Evolutionary conservation across 1,284 basidiomycete species (phyloP).

Genomic region (Sutorius eximius): DNA sequence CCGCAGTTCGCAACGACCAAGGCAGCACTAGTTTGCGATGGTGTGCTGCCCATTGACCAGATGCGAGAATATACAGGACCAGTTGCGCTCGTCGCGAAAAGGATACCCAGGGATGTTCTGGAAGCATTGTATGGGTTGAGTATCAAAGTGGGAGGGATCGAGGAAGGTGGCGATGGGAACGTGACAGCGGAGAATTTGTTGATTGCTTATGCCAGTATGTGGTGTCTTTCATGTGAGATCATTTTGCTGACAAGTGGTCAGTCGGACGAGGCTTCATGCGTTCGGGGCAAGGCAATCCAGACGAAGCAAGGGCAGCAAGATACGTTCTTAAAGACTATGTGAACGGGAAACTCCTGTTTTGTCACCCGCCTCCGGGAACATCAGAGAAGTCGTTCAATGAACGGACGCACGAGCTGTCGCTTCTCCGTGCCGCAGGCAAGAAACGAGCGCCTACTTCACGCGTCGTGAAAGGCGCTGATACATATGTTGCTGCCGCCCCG

Average conservation of each 20-base stretch:
- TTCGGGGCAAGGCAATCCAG: constrained; percentile 95
- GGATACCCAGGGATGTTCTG: constrained; percentile 84
- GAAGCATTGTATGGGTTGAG: constrained; percentile 89
- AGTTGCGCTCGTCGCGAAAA: constrained; percentile 73
- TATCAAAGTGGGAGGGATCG: constrained; percentile 65
- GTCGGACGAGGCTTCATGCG: constrained; percentile 94
- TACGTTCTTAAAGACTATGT: constrained; percentile 98
- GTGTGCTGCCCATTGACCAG: constrained; percentile 97
- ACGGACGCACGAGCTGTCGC: constrained; percentile 63
- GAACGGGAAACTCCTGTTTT: constrained; percentile 89
- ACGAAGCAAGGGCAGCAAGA: constrained; percentile 92
- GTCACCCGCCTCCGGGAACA: constrained; percentile 81
- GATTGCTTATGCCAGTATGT: constrained; percentile 87
- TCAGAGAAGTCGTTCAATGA: constrained; percentile 78
- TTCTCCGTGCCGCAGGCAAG: constrained; percentile 62
- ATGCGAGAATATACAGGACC: constrained; percentile 95
- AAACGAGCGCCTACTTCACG: constrained; percentile 86
- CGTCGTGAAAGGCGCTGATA: constrained; percentile 81
- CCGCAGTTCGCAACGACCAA: constrained; percentile 97
- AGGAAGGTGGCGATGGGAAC: constrained; percentile 85
- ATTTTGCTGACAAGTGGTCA: constrained; percentile 35
- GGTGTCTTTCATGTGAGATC: neutral
- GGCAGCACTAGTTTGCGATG: constrained; percentile 95
- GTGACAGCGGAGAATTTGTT: constrained; percentile 85
- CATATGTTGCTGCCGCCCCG: constrained; percentile 54